Conservation (phyloP, 768 basidiomycete genomes). For the Lactarius hatsudake region DNA sequence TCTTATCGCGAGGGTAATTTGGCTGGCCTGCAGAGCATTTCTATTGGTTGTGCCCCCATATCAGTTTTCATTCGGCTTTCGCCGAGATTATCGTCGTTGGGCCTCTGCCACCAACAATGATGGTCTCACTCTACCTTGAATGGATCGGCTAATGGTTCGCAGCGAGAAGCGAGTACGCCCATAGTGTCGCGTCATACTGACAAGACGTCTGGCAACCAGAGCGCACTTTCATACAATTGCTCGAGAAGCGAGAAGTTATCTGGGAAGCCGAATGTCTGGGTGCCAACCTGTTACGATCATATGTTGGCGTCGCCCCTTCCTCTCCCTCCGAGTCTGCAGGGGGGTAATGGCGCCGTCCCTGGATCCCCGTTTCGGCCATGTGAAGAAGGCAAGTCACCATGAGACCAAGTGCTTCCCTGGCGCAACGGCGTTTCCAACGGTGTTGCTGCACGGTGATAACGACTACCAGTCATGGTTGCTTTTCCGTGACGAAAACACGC, state of each 20-base stretch:
- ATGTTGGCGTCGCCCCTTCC: no score
- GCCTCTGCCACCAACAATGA: background rate
- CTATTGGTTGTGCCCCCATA: background rate
- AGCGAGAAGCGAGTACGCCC: background rate
- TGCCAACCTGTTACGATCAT: no score
- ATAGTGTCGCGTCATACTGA: background rate
- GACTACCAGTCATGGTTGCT: no score
- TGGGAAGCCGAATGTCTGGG: background rate
- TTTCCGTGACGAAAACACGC: no score
- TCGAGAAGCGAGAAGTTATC: background rate
- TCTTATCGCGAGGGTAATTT: background rate
- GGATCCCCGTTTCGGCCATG: background rate
- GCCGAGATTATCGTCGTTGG: background rate
- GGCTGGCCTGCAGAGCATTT: no score
- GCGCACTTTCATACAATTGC: background rate
- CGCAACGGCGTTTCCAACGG: no score
- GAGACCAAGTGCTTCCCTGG: background rate
- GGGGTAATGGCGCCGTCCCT: background rate
- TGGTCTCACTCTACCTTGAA: background rate
- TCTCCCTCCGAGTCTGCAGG: background rate
- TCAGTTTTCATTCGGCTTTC: background rate
- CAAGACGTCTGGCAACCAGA: background rate
- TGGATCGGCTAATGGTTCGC: background rate
- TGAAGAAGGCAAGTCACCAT: no score
- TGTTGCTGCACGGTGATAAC: no score